A percentile compares a stretch with the other conserved stretches of the same genome.
These are phyloP conservation scores for Fusarium virguliforme DNA, from an alignment of 2,329 filamentous ascomycete genomes.

Conservation along the genomic window DNA sequence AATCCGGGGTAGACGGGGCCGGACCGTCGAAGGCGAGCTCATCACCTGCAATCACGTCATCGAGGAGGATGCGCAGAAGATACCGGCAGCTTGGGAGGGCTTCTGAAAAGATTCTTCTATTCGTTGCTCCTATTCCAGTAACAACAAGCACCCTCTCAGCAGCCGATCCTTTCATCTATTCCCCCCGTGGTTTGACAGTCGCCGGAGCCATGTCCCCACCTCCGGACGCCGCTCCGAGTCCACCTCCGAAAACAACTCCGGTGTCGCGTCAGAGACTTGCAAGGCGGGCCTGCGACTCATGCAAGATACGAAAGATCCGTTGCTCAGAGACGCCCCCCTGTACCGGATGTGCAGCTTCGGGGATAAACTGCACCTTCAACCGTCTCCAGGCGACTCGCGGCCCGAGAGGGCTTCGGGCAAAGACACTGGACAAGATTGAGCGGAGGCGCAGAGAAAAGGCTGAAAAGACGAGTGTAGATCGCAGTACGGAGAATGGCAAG, in stretches of 20 bases:
- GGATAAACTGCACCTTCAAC: slow-evolving; percentile 68
- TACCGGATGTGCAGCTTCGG: slow-evolving; percentile 60
- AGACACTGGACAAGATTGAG: slow-evolving; percentile 62
- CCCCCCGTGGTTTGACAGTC: not conserved
- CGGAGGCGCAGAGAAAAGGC: slow-evolving; percentile 38
- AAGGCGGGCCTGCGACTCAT: slow-evolving; percentile 65
- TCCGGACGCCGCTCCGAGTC: slow-evolving; percentile 26
- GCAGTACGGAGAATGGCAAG: slow-evolving; percentile 24
- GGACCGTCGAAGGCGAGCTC: slow-evolving; percentile 38
- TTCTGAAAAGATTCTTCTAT: slow-evolving; percentile 20
- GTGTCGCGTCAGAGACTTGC: slow-evolving; percentile 44
- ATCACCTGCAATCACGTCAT: slow-evolving; percentile 46
- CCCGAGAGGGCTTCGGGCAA: slow-evolving; percentile 63
- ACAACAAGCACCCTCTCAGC: not conserved
- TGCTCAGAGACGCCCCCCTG: slow-evolving; percentile 66
- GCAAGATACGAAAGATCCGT: slow-evolving; percentile 68
- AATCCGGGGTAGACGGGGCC: slow-evolving; percentile 41
- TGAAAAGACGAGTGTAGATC: not conserved
- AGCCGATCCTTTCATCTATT: not conserved
- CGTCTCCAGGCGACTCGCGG: slow-evolving; percentile 62
- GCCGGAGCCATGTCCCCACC: slow-evolving; percentile 39
- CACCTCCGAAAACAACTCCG: slow-evolving; percentile 40
- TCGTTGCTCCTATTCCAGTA: slow-evolving; percentile 18
- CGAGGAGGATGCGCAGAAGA: slow-evolving; percentile 15
- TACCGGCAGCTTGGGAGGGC: slow-evolving; percentile 29